phyloP scores from a whole-genome alignment of 2,329 filamentous ascomycete species.

The Calonectria pseudoturangicola region DNA sequence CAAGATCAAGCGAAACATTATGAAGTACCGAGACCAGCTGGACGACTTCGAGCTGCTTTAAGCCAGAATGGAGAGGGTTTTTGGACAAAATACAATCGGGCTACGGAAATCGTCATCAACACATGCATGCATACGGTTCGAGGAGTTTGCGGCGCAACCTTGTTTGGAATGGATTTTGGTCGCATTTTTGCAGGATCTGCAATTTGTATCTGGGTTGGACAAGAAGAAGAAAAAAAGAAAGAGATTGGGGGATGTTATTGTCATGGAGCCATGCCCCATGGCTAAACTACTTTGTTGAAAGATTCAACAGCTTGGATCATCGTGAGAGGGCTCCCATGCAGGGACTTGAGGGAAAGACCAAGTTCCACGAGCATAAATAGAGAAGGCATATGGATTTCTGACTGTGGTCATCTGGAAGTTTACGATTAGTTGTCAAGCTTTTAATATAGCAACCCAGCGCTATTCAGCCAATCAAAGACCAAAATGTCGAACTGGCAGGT shows the following conservation, averaged over 20 bases:
- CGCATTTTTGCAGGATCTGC: constrained; percentile 28
- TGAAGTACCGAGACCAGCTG: constrained; percentile 95
- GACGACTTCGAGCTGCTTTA: constrained; percentile 95
- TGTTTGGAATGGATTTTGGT: constrained; percentile 29
- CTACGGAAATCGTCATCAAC: constrained; percentile 51
- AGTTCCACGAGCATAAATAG: neutral
- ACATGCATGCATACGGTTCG: constrained; percentile 37
- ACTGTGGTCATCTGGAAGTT: neutral
- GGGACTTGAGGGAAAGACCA: neutral
- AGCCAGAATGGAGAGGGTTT: constrained; percentile 50
- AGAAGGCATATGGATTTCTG: neutral
- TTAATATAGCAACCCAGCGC: neutral
- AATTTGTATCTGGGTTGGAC: constrained; percentile 8
- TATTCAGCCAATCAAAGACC: neutral
- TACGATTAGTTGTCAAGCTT: neutral
- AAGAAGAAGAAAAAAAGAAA: constrained; percentile 2
- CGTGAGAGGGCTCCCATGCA: neutral
- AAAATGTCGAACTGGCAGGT: neutral
- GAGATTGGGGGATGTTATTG: neutral
- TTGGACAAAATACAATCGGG: constrained; percentile 1
- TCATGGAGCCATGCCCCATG: neutral
- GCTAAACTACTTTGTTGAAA: neutral
- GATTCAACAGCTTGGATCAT: neutral
- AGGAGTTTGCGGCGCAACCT: constrained; percentile 48
- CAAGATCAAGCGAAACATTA: constrained; percentile 97